Base-by-base conservation (phyloP, 768 basidiomycete species). In the Dentipellis fragilis region DNA sequence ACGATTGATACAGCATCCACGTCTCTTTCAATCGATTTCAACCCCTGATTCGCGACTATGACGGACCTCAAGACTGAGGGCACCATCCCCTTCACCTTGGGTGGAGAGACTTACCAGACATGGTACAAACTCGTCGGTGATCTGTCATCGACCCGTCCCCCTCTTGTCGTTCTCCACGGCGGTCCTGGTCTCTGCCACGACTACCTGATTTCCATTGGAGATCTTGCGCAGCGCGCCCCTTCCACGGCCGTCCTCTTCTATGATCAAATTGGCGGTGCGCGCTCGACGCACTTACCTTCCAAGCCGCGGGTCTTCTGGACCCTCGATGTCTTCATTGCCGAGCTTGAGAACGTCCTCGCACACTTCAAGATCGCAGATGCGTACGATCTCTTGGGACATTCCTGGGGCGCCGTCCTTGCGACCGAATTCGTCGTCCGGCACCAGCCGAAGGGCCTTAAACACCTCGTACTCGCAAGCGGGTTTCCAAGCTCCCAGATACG, bases 361-460 rank as follows among this genome's bases (percentile, higher is more conserved):
- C 57, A 72, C 22, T 65, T 82, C 36, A 69, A 66, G 0, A 70
- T 80, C 57, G 19, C 35, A 8, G 62, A 63, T 10, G 61, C 65
- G 10, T 81, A 73, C 63, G 71, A 75, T 59, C 61, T 82, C 2
- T 58, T 71, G 2, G 80, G 82, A 0, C 80, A 82, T 56, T 80
- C 77, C 8, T 81, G 80, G 80, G 81, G 80, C 16, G 80, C 74
- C 0, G 75, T 77, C 59, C 69, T 81, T 14, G 75, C 66, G 0
- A 58, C 68, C 11, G 72, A 77, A 56, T 75, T 73, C 57, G 73
- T 55, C 3, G 66, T 72, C 38, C 63, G 69, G 19, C 39, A n/a
- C 11, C 66, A 68, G 10, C 72, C 69, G 12, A 77, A 75, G 22
- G 77, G 77, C 1, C 57, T 81, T 37, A 67, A 71, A 56, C 71